phyloP scores from a whole-genome alignment of 2,329 filamentous ascomycete species.

The Cytospora mali region DNA sequence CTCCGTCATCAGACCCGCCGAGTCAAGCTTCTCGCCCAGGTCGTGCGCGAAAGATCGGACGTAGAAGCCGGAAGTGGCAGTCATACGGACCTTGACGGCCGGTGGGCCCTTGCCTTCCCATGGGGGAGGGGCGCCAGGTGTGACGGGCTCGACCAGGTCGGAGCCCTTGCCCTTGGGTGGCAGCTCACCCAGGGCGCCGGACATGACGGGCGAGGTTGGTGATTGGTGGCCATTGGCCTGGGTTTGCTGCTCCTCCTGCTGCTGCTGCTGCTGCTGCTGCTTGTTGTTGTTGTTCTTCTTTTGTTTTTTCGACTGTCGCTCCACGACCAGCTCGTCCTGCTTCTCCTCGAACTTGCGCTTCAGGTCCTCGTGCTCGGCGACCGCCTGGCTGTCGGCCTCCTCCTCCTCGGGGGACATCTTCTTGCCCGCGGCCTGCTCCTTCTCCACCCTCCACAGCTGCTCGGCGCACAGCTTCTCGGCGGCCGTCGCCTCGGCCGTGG shows the following conservation, averaged over 20 bases:
- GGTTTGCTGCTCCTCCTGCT: constrained; percentile 30
- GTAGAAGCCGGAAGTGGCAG: constrained; percentile 94
- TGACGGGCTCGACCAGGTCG: constrained; percentile 56
- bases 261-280: background rate
- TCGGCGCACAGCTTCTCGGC: constrained; percentile 78
- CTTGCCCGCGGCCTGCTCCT: constrained; percentile 53
- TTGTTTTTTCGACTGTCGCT: constrained; percentile 47
- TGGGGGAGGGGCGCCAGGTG: constrained; percentile 52
- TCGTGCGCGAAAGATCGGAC: constrained; percentile 94
- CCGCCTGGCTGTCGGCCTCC: constrained; percentile 56
- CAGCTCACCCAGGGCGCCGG: constrained; percentile 56
- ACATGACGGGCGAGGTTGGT: constrained; percentile 53
- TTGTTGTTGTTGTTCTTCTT: constrained; percentile 31
- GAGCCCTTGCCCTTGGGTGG: constrained; percentile 50
- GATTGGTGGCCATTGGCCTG: constrained; percentile 30
- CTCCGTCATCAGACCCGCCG: constrained; percentile 83
- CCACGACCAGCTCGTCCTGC: constrained; percentile 59
- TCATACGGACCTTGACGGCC: constrained; percentile 83
- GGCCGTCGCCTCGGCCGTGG: constrained; percentile 73
- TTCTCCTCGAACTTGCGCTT: constrained; percentile 62
- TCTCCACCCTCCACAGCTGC: constrained; percentile 67
- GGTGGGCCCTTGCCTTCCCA: constrained; percentile 68
- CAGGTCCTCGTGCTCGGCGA: constrained; percentile 58
- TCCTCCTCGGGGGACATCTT: constrained; percentile 58
- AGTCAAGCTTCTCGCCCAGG: constrained; percentile 78